Base-by-base conservation (phyloP, 176 grass and related monocot genomes). In the Lolium perenne region DNA sequence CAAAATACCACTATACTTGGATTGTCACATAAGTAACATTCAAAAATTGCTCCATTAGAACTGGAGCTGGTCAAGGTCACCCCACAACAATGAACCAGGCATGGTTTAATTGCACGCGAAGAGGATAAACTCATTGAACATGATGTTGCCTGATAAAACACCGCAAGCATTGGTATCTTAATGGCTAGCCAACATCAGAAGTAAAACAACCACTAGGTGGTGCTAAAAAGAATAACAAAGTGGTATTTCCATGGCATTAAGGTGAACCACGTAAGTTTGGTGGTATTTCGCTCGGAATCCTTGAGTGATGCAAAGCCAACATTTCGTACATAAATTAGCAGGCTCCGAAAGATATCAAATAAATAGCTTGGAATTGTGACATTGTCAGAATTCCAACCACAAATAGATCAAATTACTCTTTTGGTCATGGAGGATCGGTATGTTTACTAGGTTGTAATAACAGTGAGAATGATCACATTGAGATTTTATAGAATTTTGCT, bases 351-450 rank as follows among this genome's bases (percentile, higher is more conserved):
- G 18, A 25, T 80, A 73, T 47, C 1, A 83, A 22, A 25, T 66
- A 32, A 76, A 85, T 8, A 68, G 25, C 17, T 10, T 26, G 13
- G 45, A n/a, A 43, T 10, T 38, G 3, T 38, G 3, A 13, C 17
- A 75, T 21, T 25, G 29, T 57, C 7, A 56, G 21, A 47, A 82
- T 20, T 2, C 43, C 14, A 56, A 17, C 6, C 2, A 5, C 35
- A 15, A 38, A 63, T 14, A 80, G 74, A 66, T 35, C 23, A 84
- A 80, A 56, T 60, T 20, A 56, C 5, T 75, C 40, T 22, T 80
- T 65, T 89, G 57, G 13, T 57, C 47, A 66, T 2, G 4, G 47
- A 9, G 5, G 22, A 46, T 7, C 4, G 63, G 15, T 51, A 73
- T 6, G 55, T 6, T 74, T 62, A 64, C 65, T 65, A 49, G 23